Conservation (phyloP, 768 basidiomycete species). For the Neoboletus magnificus region DNA sequence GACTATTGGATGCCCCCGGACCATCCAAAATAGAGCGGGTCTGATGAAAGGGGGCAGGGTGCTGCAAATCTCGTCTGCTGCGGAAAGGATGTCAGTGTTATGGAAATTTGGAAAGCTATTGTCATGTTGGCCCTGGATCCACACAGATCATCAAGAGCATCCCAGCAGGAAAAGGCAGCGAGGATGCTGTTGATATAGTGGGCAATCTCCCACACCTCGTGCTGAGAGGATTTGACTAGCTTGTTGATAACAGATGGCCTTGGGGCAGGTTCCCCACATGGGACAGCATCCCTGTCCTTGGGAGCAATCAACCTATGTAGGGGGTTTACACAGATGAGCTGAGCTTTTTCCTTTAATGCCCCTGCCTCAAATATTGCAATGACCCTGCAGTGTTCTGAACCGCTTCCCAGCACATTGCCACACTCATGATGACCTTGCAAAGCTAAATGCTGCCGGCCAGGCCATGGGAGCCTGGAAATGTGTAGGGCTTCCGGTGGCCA, state of each 20-base stretch:
- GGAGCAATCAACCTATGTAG: slow-evolving; percentile 45
- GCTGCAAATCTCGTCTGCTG: slow-evolving; percentile 55
- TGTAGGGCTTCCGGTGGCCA: no score
- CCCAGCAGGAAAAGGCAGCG: slow-evolving; percentile 25
- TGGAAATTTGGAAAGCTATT: slow-evolving; percentile 64
- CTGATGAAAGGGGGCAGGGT: slow-evolving; percentile 51
- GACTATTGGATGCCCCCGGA: slow-evolving; percentile 34
- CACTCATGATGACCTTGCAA: no score
- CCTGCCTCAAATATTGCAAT: slow-evolving; percentile 32
- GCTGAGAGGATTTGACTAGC: slow-evolving; percentile 26
- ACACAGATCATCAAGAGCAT: slow-evolving; percentile 11
- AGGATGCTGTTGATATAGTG: slow-evolving; percentile 43
- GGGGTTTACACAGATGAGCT: slow-evolving; percentile 46
- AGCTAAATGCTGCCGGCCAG: no score
- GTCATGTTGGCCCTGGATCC: slow-evolving; percentile 67
- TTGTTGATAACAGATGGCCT: slow-evolving; percentile 26
- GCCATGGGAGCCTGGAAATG: no score
- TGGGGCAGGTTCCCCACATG: slow-evolving; percentile 40
- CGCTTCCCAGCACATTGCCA: no score
- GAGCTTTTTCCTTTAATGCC: slow-evolving; percentile 33
- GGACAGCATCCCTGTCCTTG: slow-evolving; percentile 30
- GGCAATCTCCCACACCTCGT: slow-evolving; percentile 31
- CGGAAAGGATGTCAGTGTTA: slow-evolving; percentile 65
- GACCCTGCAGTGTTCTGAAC: no score
- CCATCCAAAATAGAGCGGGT: slow-evolving; percentile 44